Percentiles rank a stretch among this genome's conserved stretches.
Evolutionary conservation across 163 green algal species (phyloP).

Genomic region (Chlamydomonas reinhardtii): DNA sequence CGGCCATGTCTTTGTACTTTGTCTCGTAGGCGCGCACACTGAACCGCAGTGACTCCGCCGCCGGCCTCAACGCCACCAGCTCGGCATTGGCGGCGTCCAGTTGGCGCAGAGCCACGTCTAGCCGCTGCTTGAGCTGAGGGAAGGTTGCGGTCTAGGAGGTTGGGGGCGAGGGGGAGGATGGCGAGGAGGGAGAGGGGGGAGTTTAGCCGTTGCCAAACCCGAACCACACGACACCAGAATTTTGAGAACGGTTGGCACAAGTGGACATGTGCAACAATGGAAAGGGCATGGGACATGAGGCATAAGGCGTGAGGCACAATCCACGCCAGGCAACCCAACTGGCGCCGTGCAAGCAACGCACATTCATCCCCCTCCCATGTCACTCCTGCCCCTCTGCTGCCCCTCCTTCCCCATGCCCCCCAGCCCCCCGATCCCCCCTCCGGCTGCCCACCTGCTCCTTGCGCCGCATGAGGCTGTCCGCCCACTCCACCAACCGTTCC

Average conservation of each 20-base stretch:
- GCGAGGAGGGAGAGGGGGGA: neutral
- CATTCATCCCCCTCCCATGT: too few relatives aligned
- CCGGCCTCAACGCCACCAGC: slow-evolving; percentile 13
- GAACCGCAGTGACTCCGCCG: slow-evolving; percentile 9
- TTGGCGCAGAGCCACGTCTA: slow-evolving; percentile 4
- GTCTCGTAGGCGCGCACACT: slow-evolving; percentile 1
- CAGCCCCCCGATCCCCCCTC: neutral
- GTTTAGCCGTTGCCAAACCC: too few relatives aligned
- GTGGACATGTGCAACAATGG: too few relatives aligned
- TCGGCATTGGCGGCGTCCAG: slow-evolving; percentile 35
- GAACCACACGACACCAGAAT: too few relatives aligned
- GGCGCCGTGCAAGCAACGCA: too few relatives aligned
- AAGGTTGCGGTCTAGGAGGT: slow-evolving; percentile 26
- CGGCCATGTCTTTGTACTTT: slow-evolving; percentile 33
- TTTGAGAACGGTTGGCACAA: too few relatives aligned
- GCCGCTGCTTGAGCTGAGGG: slow-evolving; percentile 3
- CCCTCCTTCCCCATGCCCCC: neutral
- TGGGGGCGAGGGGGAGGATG: neutral
- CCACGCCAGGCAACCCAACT: too few relatives aligned
- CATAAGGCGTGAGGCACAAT: too few relatives aligned
- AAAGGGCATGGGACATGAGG: too few relatives aligned
- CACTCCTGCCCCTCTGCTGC: too few relatives aligned
- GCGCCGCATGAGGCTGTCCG: slow-evolving; percentile 25
- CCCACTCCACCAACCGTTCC: slow-evolving; percentile 47
- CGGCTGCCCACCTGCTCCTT: slow-evolving; percentile 35